Conservation (phyloP, 2,329 filamentous ascomycete species). For the Aspergillus felis region DNA sequence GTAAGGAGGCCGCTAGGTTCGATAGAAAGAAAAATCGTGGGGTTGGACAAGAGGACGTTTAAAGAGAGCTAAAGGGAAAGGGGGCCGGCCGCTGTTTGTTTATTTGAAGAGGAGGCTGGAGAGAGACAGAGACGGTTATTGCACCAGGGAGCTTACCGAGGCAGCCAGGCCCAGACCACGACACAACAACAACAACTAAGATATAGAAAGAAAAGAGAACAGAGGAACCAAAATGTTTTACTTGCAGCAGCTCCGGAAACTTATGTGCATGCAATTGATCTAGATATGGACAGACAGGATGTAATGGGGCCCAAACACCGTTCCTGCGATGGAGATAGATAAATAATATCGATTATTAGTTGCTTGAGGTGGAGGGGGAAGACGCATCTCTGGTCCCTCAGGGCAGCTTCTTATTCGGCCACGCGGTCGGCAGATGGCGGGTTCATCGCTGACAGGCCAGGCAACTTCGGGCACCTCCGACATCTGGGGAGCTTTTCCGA, state of each 20-base stretch:
- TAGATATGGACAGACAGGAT: neutral
- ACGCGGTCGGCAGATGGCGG: conserved; percentile 12
- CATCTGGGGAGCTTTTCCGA: neutral
- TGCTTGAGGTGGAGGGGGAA: neutral
- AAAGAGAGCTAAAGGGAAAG: neutral
- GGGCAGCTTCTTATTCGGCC: neutral
- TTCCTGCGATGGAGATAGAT: neutral
- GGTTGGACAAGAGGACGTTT: neutral
- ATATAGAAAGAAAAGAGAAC: neutral
- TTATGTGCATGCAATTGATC: neutral
- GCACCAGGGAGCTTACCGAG: neutral
- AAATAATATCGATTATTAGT: neutral
- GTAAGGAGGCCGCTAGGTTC: neutral
- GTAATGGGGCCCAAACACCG: neutral
- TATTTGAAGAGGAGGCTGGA: neutral
- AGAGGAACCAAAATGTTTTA: neutral
- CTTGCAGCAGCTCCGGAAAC: neutral
- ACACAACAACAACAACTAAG: neutral
- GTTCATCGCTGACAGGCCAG: conserved; percentile 7
- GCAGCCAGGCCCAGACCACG: neutral
- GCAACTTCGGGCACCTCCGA: conserved; percentile 16
- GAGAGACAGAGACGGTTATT: neutral
- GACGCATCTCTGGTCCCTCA: neutral
- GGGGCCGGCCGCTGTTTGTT: neutral
- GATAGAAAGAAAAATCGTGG: neutral